Conservation (phyloP, 345 rosid genomes). For the Syzygium grande region DNA sequence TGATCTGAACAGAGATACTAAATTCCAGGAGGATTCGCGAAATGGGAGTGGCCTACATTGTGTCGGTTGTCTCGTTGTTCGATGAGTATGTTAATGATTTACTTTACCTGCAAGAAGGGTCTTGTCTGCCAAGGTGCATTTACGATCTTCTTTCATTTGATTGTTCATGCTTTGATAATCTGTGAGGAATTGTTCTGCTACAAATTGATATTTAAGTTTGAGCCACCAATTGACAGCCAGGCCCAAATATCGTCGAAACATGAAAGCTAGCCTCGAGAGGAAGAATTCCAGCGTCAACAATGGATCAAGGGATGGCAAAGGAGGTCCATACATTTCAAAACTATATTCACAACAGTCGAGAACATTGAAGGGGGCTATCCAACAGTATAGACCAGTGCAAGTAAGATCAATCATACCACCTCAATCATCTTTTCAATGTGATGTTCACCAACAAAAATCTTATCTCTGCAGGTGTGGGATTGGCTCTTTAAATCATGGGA, state of each 20-base stretch:
- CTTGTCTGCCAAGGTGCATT: conserved; percentile 64
- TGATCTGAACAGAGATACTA: conserved; percentile 4
- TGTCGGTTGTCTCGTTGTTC: conserved; percentile 59
- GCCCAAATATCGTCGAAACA: conserved; percentile 52
- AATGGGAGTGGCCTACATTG: conserved; percentile 57
- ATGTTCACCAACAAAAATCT: not conserved
- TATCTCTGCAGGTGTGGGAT: conserved; percentile 62
- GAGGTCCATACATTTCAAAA: conserved; percentile 25
- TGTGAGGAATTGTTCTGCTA: not conserved
- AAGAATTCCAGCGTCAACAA: conserved; percentile 17
- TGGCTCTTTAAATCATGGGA: conserved; percentile 86
- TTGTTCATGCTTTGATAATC: not conserved
- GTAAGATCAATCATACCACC: conserved; percentile 16
- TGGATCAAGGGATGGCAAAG: conserved; percentile 31
- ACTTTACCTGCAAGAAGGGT: conserved; percentile 78
- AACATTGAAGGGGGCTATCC: conserved; percentile 48
- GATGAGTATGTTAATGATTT: conserved; percentile 81
- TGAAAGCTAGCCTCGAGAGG: conserved; percentile 14
- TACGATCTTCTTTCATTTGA: not conserved
- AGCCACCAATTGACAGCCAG: conserved; percentile 47
- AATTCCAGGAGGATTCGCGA: conserved; percentile 61
- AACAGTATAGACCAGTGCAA: conserved; percentile 60
- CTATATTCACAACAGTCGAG: conserved; percentile 46
- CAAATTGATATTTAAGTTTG: conserved; percentile 1
- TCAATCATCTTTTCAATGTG: not conserved